phyloP scores from a whole-genome alignment of 352 stramenopile genomes.

The Pythium phragmitis region DNA sequence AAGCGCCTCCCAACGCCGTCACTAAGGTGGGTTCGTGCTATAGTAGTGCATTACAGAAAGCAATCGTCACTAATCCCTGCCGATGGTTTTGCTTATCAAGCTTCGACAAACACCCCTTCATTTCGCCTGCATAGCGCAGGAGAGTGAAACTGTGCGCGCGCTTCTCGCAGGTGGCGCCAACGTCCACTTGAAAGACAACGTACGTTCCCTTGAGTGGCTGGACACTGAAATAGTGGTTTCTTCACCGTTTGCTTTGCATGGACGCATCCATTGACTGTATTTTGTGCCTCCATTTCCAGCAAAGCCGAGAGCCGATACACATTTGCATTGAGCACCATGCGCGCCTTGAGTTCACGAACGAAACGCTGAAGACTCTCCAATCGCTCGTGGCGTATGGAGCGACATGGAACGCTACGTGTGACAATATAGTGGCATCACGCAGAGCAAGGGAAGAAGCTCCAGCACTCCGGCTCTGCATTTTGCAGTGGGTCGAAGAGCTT shows the following conservation, averaged over 20 bases:
- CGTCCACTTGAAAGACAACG: conserved; percentile 1
- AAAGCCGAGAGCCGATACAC: too few species aligned
- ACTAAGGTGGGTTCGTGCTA: background rate
- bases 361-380: background rate
- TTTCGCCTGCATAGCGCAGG: background rate
- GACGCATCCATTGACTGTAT: background rate
- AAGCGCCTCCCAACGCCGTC: too few species aligned
- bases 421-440: background rate
- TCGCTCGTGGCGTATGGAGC: background rate
- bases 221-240: too few species aligned
- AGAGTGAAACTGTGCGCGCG: background rate
- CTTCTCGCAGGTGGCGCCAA: background rate
- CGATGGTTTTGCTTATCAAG: too few species aligned
- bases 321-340: background rate
- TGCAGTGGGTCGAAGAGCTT: background rate
- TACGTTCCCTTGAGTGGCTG: background rate
- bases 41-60: too few species aligned
- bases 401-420: background rate
- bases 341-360: too few species aligned
- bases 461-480: background rate
- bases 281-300: background rate
- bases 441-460: background rate
- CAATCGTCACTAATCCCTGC: too few species aligned
- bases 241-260: background rate
- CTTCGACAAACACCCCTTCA: background rate